Evolutionary conservation across 108 stramenopile genomes (phyloP).

Genomic region (Nannochloropsis salina): DNA sequence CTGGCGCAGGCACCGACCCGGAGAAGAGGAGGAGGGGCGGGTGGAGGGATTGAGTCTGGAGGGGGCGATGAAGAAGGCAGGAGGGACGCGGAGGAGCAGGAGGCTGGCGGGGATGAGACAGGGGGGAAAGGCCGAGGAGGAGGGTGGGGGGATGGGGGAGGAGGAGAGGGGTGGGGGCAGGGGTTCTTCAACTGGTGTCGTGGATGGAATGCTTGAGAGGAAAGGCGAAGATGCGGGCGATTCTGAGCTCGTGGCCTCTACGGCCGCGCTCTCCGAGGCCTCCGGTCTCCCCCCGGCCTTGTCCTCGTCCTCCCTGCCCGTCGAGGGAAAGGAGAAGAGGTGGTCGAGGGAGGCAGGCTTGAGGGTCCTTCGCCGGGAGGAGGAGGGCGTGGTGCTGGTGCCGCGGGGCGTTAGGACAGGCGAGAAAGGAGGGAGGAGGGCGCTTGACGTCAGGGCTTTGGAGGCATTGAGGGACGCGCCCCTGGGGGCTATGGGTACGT

Average conservation of each 20-base stretch:
- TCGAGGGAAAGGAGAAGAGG: neutral
- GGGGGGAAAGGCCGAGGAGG: constrained; percentile 1
- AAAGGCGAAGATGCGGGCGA: no score
- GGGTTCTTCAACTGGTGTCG: neutral
- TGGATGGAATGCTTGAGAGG: neutral
- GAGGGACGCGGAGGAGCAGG: neutral
- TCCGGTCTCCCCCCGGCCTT: no score
- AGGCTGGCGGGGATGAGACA: neutral
- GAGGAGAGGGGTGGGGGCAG: neutral
- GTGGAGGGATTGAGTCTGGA: neutral
- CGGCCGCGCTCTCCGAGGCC: no score
- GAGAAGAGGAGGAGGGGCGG: neutral
- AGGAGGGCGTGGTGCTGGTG: neutral
- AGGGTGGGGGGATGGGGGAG: neutral
- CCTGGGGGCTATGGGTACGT: neutral
- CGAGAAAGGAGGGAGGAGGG: neutral
- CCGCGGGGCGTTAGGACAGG: neutral
- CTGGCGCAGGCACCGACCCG: neutral
- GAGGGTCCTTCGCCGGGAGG: neutral
- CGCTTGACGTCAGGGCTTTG: neutral
- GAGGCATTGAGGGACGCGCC: neutral
- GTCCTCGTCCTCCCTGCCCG: no score
- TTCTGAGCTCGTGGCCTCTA: no score
- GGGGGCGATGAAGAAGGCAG: neutral
- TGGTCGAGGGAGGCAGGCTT: neutral